Base-by-base conservation (phyloP, 2,329 filamentous ascomycete species). In the Lachnellula arida region DNA sequence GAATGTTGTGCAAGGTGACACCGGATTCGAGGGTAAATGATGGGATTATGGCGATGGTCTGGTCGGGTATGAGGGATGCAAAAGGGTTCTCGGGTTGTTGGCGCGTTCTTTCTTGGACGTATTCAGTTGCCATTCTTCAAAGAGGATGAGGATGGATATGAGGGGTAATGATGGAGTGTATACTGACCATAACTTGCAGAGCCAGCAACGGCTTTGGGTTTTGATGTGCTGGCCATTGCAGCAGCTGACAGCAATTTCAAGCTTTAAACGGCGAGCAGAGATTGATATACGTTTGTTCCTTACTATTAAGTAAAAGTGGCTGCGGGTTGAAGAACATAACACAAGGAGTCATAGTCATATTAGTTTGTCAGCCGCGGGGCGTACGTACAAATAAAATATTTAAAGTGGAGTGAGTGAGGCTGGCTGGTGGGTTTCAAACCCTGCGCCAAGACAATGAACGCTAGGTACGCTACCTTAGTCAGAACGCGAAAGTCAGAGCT, bases 11-110 rank as follows among this genome's bases (percentile, higher is more conserved):
- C 19, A 99, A 80, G 0, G 82, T 87, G 23, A 88, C 90, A 49
- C 94, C 94, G 2, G 92, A 97, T 73, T 99, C 94, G 63, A 99
- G 88, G 8, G 88, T 91, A 72, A 97, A 96, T 25, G 86, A 86
- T 2, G 94, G 93, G 54, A 99, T 83, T 58, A 94, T 83, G 55
- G 88, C 91, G 68, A 96, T 88, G 53, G 87, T 81, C 75, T 97
- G 94, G 67, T 96, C 87, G 51, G 91, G 87, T 51, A 99, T 96
- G 68, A 97, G 80, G 61, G 80, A 75, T 58, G 89, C 84, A 71
- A 92, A 97, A 32, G 92, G 93, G 75, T 97, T 99, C 76, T 97
- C 93, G 67, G 89, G 85, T 22, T 62, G 60, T 53, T 60, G 54
- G 32, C 67, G 63, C 51, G 63, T 65, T 68, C 65, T 68, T 68